Evolutionary conservation across 2,329 filamentous ascomycete species (phyloP).

Genomic region (Talaromyces amestolkiae): DNA sequence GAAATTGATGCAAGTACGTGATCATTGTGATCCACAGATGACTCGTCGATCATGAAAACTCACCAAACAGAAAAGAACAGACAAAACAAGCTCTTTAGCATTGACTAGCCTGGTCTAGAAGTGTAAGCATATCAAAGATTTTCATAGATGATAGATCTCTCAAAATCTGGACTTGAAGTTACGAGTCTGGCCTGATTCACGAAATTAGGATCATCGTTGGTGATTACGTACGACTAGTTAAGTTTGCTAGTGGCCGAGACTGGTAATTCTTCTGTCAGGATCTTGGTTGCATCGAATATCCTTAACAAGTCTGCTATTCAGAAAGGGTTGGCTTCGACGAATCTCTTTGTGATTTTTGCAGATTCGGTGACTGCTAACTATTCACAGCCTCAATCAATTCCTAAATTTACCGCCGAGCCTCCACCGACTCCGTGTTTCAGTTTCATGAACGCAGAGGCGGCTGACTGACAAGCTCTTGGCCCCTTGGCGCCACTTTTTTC

Average conservation of each 20-base stretch:
- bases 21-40: background rate
- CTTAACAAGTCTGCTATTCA: background rate
- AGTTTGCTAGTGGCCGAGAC: background rate
- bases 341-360: background rate
- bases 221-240: background rate
- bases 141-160: background rate
- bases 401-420: constrained; percentile 9
- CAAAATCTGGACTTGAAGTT: background rate
- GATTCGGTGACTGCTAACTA: background rate
- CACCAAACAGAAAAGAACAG: background rate
- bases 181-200: background rate
- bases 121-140: background rate
- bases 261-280: background rate
- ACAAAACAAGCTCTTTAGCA: constrained; percentile 11
- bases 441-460: background rate
- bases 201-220: constrained; percentile 9
- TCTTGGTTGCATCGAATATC: background rate
- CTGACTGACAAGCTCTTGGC: background rate
- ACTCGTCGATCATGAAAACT: background rate
- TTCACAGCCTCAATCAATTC: background rate
- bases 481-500: background rate
- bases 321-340: background rate
- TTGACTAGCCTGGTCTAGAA: background rate
- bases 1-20: background rate
- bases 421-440: constrained; percentile 2